phyloP scores from a whole-genome alignment of 2,329 filamentous ascomycete species.

The Diaporthe sp. region DNA sequence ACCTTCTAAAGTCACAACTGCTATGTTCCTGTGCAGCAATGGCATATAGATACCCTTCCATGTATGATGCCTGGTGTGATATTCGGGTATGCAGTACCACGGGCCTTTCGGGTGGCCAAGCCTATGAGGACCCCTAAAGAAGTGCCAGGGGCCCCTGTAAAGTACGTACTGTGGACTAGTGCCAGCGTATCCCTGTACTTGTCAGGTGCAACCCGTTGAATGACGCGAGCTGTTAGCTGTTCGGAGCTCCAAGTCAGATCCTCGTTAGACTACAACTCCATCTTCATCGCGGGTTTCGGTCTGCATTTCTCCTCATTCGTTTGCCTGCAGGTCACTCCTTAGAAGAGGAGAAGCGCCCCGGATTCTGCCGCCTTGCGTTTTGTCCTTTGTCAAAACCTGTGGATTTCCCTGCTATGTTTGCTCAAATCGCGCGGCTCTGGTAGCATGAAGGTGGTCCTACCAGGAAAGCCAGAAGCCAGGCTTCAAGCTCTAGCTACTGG shows the following conservation, averaged over 20 bases:
- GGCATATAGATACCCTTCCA: background rate
- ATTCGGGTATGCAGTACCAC: background rate
- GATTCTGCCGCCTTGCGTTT: background rate
- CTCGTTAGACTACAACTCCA: slow-evolving; percentile 24
- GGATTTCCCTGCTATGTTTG: slow-evolving; percentile 37
- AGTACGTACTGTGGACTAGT: background rate
- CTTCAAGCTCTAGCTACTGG: slow-evolving; percentile 63
- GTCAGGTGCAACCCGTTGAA: slow-evolving; percentile 26
- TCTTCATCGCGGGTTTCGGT: slow-evolving; percentile 5
- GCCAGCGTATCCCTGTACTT: slow-evolving; percentile 17
- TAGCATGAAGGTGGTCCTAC: slow-evolving; percentile 63
- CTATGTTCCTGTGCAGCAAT: background rate
- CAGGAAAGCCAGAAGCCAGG: slow-evolving; percentile 62
- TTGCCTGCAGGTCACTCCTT: background rate
- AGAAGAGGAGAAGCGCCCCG: slow-evolving; percentile 10
- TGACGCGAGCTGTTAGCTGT: slow-evolving; percentile 37
- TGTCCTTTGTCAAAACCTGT: background rate
- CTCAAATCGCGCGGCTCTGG: slow-evolving; percentile 38
- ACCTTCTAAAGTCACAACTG: background rate
- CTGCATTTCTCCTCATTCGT: slow-evolving; percentile 3
- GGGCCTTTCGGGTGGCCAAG: slow-evolving; percentile 10
- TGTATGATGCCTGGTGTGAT: background rate
- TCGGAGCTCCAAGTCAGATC: slow-evolving; percentile 31
- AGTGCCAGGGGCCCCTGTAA: background rate
- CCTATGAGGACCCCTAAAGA: background rate